These are phyloP conservation scores for Venturia carpophila DNA, from an alignment of 2,329 filamentous ascomycete genomes.

Conservation along the genomic window DNA sequence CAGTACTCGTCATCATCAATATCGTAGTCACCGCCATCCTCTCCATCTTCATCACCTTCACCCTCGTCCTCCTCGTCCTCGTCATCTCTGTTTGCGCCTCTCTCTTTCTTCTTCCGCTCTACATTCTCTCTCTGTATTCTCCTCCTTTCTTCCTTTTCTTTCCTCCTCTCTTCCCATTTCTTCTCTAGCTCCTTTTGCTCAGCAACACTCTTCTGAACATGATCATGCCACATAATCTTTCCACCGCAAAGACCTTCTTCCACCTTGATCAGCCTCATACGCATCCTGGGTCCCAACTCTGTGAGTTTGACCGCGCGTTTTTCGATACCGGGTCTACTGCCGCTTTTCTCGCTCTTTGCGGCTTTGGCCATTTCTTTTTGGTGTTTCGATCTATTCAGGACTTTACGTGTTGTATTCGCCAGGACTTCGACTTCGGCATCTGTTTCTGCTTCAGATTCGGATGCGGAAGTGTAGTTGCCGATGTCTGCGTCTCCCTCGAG, in stretches of 20 bases:
- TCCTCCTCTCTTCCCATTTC: conserved; percentile 68
- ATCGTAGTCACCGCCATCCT: conserved; percentile 34
- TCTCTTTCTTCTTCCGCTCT: conserved; percentile 69
- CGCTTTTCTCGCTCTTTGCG: conserved; percentile 24
- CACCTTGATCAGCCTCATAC: conserved; percentile 83
- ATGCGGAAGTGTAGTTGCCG: conserved; percentile 83
- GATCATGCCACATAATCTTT: conserved; percentile 96
- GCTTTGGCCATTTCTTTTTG: conserved; percentile 24
- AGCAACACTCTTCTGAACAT: conserved; percentile 71
- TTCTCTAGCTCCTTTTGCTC: conserved; percentile 74
- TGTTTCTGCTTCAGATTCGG: conserved; percentile 86
- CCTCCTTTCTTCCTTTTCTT: conserved; percentile 75
- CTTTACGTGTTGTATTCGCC: conserved; percentile 52
- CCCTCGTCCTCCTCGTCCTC: conserved; percentile 38
- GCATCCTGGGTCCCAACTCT: conserved; percentile 86
- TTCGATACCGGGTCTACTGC: conserved; percentile 49
- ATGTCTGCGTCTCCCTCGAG: conserved; percentile 67
- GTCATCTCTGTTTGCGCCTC: conserved; percentile 40
- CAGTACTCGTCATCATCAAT: conserved; percentile 23
- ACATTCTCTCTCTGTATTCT: conserved; percentile 84
- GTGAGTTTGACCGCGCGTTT: conserved; percentile 84
- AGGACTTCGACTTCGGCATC: conserved; percentile 89
- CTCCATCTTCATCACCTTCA: conserved; percentile 41
- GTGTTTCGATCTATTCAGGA: conserved; percentile 41
- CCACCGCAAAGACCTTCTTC: conserved; percentile 88